Evolutionary conservation across 441 rosid species (phyloP).

Genomic region (Omphalea diandra): DNA sequence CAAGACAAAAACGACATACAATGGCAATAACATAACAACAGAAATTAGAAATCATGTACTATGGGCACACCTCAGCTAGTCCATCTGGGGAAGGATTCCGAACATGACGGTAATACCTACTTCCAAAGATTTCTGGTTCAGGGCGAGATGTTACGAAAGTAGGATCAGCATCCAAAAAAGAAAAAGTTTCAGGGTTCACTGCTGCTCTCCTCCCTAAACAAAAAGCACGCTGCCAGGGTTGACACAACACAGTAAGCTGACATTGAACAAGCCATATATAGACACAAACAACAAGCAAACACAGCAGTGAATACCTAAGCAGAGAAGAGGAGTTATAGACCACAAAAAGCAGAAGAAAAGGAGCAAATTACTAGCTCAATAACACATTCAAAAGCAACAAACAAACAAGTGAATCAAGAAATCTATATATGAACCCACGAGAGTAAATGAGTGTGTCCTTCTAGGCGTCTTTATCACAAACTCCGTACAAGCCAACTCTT

Average conservation of each 20-base stretch:
- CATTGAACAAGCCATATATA: slow-evolving; percentile 4
- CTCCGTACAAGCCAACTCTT: slow-evolving; percentile 18
- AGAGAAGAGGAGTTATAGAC: background rate
- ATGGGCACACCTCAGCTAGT: slow-evolving; percentile 60
- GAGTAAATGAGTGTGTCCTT: background rate
- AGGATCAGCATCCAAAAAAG: slow-evolving; percentile 40
- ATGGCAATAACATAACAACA: background rate
- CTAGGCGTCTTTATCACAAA: slow-evolving; percentile 19
- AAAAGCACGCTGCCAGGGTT: slow-evolving; percentile 55
- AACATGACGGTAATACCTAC: slow-evolving; percentile 55
- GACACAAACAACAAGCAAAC: background rate
- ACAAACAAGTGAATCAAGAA: background rate
- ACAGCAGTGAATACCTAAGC: background rate
- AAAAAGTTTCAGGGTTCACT: slow-evolving; percentile 46
- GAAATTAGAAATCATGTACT: background rate
- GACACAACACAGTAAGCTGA: slow-evolving; percentile 24
- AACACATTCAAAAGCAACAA: slow-evolving; percentile 8
- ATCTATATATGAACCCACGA: background rate
- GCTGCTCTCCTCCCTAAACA: slow-evolving; percentile 48
- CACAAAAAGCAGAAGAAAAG: background rate
- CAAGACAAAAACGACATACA: background rate
- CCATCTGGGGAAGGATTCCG: slow-evolving; percentile 81
- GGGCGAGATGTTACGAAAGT: slow-evolving; percentile 34
- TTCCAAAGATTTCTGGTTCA: slow-evolving; percentile 42
- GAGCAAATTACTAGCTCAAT: background rate